These are phyloP conservation scores for Aspergillus nidulans DNA, from an alignment of 495 filamentous ascomycete species.

Conservation along the genomic window DNA sequence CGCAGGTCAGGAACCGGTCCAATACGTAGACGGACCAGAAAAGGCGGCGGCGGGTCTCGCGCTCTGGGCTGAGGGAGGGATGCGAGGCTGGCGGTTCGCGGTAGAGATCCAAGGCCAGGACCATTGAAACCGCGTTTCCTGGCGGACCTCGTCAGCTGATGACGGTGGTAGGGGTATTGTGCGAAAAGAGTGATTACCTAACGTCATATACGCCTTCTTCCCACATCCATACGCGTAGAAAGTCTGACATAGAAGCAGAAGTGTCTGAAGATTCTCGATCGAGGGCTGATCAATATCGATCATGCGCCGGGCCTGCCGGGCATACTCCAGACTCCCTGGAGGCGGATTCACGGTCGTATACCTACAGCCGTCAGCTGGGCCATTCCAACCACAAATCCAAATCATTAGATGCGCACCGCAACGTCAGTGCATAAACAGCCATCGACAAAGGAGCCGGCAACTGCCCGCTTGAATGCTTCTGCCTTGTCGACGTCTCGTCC, in stretches of 20 bases:
- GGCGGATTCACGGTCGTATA: slow-evolving; percentile 43
- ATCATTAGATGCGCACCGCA: slow-evolving; percentile 46
- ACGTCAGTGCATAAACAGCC: slow-evolving; percentile 69
- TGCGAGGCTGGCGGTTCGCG: slow-evolving; percentile 59
- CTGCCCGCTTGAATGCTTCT: slow-evolving; percentile 61
- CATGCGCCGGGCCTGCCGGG: slow-evolving; percentile 58
- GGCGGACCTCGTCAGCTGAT: not conserved
- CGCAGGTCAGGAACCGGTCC: slow-evolving; percentile 73
- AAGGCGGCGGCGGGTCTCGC: slow-evolving; percentile 66
- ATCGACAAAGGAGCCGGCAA: slow-evolving; percentile 59
- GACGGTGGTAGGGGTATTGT: too few species aligned
- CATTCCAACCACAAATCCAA: not conserved
- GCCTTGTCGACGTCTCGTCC: slow-evolving; percentile 65
- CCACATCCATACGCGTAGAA: slow-evolving; percentile 74
- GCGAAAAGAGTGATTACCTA: slow-evolving; percentile 51
- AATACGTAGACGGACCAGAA: slow-evolving; percentile 85
- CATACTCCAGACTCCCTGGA: slow-evolving; percentile 57
- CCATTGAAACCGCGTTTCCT: slow-evolving; percentile 80
- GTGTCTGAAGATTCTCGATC: slow-evolving; percentile 68
- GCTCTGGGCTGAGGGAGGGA: slow-evolving; percentile 55
- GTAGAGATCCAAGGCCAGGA: slow-evolving; percentile 70
- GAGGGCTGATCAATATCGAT: slow-evolving; percentile 76
- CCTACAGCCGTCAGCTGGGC: slow-evolving; percentile 33
- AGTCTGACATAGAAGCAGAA: slow-evolving; percentile 70
- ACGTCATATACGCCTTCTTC: slow-evolving; percentile 80